Evolutionary conservation across 257 asterid species (phyloP), one percentile per base, ranked within the genome.

Genomic region (Jacaranda mimosifolia): DNA sequence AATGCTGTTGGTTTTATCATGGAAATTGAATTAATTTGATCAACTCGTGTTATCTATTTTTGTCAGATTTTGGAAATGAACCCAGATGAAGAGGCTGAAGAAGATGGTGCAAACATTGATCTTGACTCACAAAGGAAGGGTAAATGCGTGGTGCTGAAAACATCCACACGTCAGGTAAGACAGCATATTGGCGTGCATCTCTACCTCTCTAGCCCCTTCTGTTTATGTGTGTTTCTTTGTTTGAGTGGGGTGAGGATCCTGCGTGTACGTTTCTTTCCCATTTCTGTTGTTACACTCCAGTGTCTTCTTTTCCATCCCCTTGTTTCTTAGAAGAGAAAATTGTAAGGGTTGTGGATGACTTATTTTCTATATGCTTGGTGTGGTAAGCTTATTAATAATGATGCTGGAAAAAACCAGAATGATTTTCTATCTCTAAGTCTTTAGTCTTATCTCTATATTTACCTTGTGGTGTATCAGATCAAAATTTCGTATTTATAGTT

Each of bases 101-200:
- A 96, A 83, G 99, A 96, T 80, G 99, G 99, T 74, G 99, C 97
- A 57, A 93, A 93, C 72, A 96, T 93, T 77, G 98, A 96, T 86
- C 98, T 96, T 40, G 99, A 96, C 83, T 93, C 98, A 6, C 99
- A 96, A 77, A 92, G 97, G 87, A 96, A 93, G 92, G 99, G 98
- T 9, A 96, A 96, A 82, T 93, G 99, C 51, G 99, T 96, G 52
- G 99, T 93, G 32, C 88, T 96, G 76, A 96, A 95, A 87, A 96
- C 98, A 69, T 93, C 97, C 60, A 90, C 99, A 0, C 97, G 99
- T 57, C 98, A 96, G 97, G 99, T 96, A 65, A 70, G 79, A 73
- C 9, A 36, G 65, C 75, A 58, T 65, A 64, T 48, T 63, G n/a
- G n/a, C 4, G 17, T 53, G 40, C 55, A 60, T 38, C 39, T 51